A percentile compares a stretch with the other conserved stretches of the same genome.
phyloP scores from a whole-genome alignment of 2,329 filamentous ascomycete genomes.

The Colletotrichum truncatum region DNA sequence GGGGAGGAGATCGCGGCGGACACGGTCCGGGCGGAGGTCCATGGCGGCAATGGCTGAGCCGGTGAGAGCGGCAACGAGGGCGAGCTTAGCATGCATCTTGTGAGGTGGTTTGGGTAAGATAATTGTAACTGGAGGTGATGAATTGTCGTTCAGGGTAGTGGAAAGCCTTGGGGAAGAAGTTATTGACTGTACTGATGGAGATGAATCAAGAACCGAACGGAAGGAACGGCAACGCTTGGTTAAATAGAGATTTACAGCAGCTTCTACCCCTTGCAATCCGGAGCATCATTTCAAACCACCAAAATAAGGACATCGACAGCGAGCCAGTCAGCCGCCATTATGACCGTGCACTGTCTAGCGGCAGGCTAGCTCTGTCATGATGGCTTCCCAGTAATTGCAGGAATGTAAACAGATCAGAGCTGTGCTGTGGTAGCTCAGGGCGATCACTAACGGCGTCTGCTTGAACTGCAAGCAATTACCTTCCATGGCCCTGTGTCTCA shows the following conservation, averaged over 20 bases:
- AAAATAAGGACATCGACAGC: neutral
- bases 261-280: slow-evolving; percentile 1
- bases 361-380: slow-evolving; percentile 1
- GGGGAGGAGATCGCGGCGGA: slow-evolving; percentile 32
- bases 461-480: neutral
- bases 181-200: neutral
- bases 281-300: slow-evolving; percentile 2
- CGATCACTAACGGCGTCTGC: neutral
- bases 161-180: neutral
- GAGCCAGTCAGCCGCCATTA: neutral
- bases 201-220: neutral
- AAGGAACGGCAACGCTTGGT: neutral
- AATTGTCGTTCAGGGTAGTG: neutral
- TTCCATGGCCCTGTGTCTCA: neutral
- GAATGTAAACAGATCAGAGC: neutral
- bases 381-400: neutral
- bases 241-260: neutral
- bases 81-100: slow-evolving; percentile 37
- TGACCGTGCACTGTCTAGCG: neutral
- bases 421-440: too few species aligned
- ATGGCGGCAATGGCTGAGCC: slow-evolving; percentile 33
- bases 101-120: neutral
- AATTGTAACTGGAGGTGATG: neutral
- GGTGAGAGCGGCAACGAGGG: slow-evolving; percentile 35
- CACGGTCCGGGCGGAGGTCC: slow-evolving; percentile 26